Conservation (phyloP, 257 asterid genomes). For the Lycium barbarum region DNA sequence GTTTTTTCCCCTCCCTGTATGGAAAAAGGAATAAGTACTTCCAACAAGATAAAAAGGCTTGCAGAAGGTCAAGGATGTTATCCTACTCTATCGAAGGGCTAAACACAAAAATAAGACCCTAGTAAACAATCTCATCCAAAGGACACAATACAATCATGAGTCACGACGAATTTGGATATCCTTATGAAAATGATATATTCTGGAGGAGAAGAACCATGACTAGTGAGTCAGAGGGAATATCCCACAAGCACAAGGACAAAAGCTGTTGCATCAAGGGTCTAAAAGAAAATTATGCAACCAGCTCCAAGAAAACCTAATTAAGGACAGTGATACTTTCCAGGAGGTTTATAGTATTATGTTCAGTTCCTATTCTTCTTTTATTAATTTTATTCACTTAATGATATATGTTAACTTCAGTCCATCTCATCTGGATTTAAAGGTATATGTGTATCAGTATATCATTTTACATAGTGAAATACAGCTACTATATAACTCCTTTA, state of each 20-base stretch:
- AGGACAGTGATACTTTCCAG: background rate
- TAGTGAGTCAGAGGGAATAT: background rate
- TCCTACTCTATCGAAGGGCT: background rate
- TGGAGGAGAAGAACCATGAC: background rate
- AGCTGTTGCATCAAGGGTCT: background rate
- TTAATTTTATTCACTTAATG: background rate
- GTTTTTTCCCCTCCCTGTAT: background rate
- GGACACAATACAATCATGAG: background rate
- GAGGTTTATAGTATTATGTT: background rate
- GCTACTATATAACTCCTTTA: background rate
- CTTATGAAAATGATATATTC: background rate
- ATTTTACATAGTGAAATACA: background rate
- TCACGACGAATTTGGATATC: background rate
- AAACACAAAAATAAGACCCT: background rate
- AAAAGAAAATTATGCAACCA: background rate
- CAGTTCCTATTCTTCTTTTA: background rate
- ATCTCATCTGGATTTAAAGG: background rate
- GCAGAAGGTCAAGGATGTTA: slow-evolving; percentile 23
- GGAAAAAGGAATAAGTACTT: slow-evolving; percentile 11
- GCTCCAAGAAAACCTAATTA: slow-evolving; percentile 6
- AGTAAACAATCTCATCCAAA: background rate
- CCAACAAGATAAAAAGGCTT: background rate
- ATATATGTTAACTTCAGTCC: background rate
- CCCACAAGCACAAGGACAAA: background rate
- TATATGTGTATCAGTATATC: background rate